These are phyloP conservation scores for Clitopilus passeckerianus DNA, from an alignment of 768 basidiomycete species.

Conservation along the genomic window DNA sequence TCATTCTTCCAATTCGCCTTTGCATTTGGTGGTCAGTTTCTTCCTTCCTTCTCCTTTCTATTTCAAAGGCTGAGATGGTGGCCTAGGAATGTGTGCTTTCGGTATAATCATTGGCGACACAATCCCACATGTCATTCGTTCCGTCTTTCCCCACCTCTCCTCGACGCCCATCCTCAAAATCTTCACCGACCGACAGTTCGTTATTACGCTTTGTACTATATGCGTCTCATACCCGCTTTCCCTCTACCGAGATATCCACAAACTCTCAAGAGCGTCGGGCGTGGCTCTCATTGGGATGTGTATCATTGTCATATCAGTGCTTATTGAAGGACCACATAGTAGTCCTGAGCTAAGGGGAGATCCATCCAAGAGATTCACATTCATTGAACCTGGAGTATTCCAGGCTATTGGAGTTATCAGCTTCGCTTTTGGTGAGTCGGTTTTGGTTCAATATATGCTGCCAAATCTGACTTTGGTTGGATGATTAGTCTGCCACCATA, in stretches of 20 bases:
- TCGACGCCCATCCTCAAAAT: constrained; percentile 70
- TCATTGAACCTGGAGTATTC: constrained; percentile 79
- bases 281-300: constrained; percentile 92
- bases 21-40: constrained; percentile 81
- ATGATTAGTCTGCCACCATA: constrained; percentile 85
- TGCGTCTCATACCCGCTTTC: constrained; percentile 93
- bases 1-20: constrained; percentile 98
- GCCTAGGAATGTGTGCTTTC: constrained; percentile 94
- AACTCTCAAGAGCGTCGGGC: constrained; percentile 87
- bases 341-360: constrained; percentile 73
- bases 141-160: constrained; percentile 67
- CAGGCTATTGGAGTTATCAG: constrained; percentile 97
- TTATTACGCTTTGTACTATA: constrained; percentile 83
- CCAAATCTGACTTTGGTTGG: constrained; percentile 2
- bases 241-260: constrained; percentile 96
- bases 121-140: constrained; percentile 89
- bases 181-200: constrained; percentile 81
- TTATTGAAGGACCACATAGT: constrained; percentile 78
- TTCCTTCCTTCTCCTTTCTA: not conserved
- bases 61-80: constrained; percentile 3
- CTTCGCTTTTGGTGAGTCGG: constrained; percentile 67
- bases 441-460: not conserved
- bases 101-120: constrained; percentile 98
- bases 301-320: constrained; percentile 83
- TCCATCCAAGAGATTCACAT: constrained; percentile 64